Evolutionary conservation across 2,329 filamentous ascomycete genomes (phyloP).

Genomic region (Beauveria caledonica): DNA sequence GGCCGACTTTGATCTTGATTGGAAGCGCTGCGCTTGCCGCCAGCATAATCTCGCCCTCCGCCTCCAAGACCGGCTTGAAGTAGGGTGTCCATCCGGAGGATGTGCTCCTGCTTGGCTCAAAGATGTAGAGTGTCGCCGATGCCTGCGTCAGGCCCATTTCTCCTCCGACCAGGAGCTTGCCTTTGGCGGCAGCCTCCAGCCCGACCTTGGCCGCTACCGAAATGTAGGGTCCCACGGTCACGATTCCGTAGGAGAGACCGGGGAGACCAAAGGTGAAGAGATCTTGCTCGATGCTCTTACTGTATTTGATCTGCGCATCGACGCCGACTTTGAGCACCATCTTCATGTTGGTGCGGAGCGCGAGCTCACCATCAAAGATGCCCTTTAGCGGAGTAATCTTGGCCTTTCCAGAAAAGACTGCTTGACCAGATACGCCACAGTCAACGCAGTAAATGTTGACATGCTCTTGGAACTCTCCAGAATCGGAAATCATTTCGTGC

Average conservation of each 20-base stretch:
- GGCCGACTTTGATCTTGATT: conserved; percentile 19
- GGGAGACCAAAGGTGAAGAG: conserved; percentile 20
- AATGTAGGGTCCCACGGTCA: conserved; percentile 20
- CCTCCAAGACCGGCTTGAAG: conserved; percentile 23
- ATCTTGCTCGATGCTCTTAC: conserved; percentile 15
- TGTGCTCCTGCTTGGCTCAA: conserved; percentile 15
- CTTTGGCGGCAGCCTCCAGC: conserved; percentile 18
- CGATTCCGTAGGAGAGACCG: conserved; percentile 19
- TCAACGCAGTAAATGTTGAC: conserved; percentile 24
- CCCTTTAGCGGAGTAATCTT: conserved; percentile 19
- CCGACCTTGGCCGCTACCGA: conserved; percentile 17
- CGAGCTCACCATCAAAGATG: conserved; percentile 19
- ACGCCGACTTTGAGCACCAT: conserved; percentile 24
- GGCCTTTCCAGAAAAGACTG: conserved; percentile 20
- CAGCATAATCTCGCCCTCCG: conserved; percentile 19
- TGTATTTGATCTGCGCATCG: conserved; percentile 19
- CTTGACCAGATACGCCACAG: conserved; percentile 22
- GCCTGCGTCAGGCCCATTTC: conserved; percentile 23
- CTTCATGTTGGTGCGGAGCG: conserved; percentile 18
- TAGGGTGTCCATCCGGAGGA: conserved; percentile 20
- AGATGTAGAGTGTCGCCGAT: conserved; percentile 18
- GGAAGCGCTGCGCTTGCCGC: conserved; percentile 22
- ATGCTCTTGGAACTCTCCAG: conserved; percentile 14
- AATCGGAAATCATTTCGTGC: not conserved
- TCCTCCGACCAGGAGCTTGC: conserved; percentile 22